Evolutionary conservation across 75 land plant genomes (phyloP).

Genomic region (Cunninghamia lanceolata): DNA sequence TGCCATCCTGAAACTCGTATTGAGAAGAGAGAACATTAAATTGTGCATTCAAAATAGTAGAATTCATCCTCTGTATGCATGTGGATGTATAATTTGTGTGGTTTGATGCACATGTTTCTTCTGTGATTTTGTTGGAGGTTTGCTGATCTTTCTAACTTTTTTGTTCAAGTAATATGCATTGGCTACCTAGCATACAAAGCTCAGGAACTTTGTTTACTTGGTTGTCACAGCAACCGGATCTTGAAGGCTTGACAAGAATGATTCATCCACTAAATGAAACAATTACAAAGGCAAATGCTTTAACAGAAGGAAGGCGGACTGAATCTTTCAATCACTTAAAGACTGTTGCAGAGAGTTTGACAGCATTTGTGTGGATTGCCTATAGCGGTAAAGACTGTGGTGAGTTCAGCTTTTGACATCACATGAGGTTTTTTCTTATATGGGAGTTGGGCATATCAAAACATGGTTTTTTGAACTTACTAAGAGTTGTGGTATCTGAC

Average conservation of each 20-base stretch:
- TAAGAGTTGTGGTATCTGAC: background rate
- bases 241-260: constrained; percentile 61
- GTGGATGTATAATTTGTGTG: background rate
- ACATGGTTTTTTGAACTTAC: background rate
- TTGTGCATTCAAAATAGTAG: background rate
- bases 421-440: background rate
- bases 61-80: background rate
- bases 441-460: background rate
- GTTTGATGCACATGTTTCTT: background rate
- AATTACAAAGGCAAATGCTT: constrained; percentile 66
- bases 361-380: constrained; percentile 86
- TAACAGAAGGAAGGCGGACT: constrained; percentile 84
- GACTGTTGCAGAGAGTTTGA: constrained; percentile 76
- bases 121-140: background rate
- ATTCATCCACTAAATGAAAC: constrained; percentile 80
- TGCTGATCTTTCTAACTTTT: background rate
- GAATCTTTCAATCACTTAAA: constrained; percentile 87
- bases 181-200: background rate
- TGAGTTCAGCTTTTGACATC: constrained; percentile 14
- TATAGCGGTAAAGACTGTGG: constrained; percentile 93
- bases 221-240: constrained; percentile 67
- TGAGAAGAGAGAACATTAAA: background rate
- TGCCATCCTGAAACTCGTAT: background rate
- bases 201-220: background rate
- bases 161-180: background rate